These are phyloP conservation scores for Phytophthora sojae DNA, from an alignment of 352 stramenopile species.

Conservation along the genomic window DNA sequence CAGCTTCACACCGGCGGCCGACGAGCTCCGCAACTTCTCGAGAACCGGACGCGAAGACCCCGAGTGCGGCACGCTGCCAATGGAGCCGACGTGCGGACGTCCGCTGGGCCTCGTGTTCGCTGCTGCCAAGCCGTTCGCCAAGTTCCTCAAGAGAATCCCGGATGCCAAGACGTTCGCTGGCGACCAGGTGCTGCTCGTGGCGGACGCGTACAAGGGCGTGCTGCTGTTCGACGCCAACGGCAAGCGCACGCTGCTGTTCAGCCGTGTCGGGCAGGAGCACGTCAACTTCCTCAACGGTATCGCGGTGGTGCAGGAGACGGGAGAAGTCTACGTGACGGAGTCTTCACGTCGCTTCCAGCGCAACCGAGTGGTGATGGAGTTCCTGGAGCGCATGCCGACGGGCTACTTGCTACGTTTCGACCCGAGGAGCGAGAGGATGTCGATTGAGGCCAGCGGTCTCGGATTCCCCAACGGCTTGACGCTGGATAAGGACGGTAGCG, in stretches of 20 bases:
- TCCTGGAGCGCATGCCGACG: constrained; percentile 52
- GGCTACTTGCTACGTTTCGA: constrained; percentile 66
- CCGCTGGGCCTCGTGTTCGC: constrained; percentile 61
- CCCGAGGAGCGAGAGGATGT: constrained; percentile 31
- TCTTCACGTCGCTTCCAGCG: constrained; percentile 60
- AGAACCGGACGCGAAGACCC: constrained; percentile 48
- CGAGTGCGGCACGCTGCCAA: constrained; percentile 40
- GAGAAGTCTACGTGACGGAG: constrained; percentile 67
- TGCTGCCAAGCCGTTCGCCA: constrained; percentile 41
- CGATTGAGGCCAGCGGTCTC: constrained; percentile 41
- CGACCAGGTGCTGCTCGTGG: constrained; percentile 66
- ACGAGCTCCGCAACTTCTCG: constrained; percentile 56
- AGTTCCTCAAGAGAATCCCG: constrained; percentile 56
- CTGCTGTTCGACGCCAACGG: constrained; percentile 63
- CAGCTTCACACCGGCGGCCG: constrained; percentile 37
- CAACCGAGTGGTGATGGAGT: constrained; percentile 54
- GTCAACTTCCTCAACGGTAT: constrained; percentile 62
- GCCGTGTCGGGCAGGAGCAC: constrained; percentile 45
- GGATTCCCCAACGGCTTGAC: constrained; percentile 59
- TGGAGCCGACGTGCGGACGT: constrained; percentile 58
- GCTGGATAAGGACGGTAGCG: constrained; percentile 47
- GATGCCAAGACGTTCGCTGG: constrained; percentile 47
- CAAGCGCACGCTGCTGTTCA: constrained; percentile 62
- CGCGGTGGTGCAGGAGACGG: constrained; percentile 44
- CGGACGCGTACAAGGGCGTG: constrained; percentile 69